phyloP scores from a whole-genome alignment of 352 stramenopile genomes.

The Pythium sukuiense region DNA sequence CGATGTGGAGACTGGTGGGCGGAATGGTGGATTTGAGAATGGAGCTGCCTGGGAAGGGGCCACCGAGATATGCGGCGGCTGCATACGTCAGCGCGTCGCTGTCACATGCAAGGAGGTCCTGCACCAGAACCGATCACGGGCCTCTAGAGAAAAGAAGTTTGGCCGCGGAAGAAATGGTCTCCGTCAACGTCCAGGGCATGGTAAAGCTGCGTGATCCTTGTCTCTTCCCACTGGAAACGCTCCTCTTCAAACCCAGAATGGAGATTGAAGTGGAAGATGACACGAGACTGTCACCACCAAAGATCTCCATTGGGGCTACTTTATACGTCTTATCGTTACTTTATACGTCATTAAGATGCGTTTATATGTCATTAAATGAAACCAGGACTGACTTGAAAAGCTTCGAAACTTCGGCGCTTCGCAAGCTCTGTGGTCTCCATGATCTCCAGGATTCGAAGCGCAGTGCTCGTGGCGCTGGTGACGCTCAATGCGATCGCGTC shows the following conservation, averaged over 20 bases:
- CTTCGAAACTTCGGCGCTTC: background rate
- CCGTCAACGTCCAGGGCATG: background rate
- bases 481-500: background rate
- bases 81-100: slow-evolving; percentile 2
- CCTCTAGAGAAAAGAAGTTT: background rate
- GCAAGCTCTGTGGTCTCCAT: background rate
- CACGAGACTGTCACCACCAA: background rate
- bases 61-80: background rate
- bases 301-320: background rate
- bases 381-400: background rate
- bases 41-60: background rate
- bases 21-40: background rate
- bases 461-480: background rate
- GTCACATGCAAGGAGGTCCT: slow-evolving; percentile 7
- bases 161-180: background rate
- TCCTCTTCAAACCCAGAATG: background rate
- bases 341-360: slow-evolving; percentile 2
- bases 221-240: background rate
- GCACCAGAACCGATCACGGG: background rate
- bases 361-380: background rate
- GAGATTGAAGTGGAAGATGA: background rate
- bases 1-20: background rate
- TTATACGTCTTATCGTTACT: background rate
- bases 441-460: background rate
- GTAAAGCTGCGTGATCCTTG: background rate